Evolutionary conservation across 257 asterid genomes (phyloP), one percentile per base, ranked within the genome.

Genomic region (Solanum chilense): DNA sequence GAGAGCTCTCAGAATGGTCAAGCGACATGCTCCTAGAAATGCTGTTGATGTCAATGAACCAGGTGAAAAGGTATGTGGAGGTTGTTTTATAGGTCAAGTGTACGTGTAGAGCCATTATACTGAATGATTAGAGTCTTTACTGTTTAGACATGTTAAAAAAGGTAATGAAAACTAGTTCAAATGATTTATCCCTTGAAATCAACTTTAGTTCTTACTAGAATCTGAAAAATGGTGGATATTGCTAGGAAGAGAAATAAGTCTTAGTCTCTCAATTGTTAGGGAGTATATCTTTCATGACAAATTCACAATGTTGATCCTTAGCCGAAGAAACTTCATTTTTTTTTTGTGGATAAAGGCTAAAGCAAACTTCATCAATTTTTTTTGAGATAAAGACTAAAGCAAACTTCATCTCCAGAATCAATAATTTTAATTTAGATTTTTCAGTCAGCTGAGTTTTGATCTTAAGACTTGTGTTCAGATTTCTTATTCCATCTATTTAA

Each of bases 1-100:
- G 91, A 96, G 98, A 91, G 95, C 93, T 71, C 90, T 93, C 90
- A 93, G 88, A 81, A 97, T 96, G 95, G 92, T 96, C 86, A 97
- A 94, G 88, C 91, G 97, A 77, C 96, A 93, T 90, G 92, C 93
- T 85, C 91, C 91, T 86, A 71, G 93, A 74, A 90, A 89, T 85
- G 89, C 91, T 37, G 86, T 90, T 60, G 90, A 87, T 86, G 93
- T 91, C 86, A 83, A 84, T 56, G 83, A 84, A 87, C 89, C 91
- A 81, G 88, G 66, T 81, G 82, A 83, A 68, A 87, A 86, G 89
- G 92, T 69, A 87, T 86, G 87, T 42, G 69, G 31, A 49, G 42
- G 18, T 60, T 49, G 42, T 81, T 49, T 81, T 44, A 49, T 29
- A 47, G 41, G 31, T 11, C 45, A 11, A 68, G 75, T 29, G 23